Conservation (phyloP, 257 asterid species). For the Salvia miltiorrhiza region DNA sequence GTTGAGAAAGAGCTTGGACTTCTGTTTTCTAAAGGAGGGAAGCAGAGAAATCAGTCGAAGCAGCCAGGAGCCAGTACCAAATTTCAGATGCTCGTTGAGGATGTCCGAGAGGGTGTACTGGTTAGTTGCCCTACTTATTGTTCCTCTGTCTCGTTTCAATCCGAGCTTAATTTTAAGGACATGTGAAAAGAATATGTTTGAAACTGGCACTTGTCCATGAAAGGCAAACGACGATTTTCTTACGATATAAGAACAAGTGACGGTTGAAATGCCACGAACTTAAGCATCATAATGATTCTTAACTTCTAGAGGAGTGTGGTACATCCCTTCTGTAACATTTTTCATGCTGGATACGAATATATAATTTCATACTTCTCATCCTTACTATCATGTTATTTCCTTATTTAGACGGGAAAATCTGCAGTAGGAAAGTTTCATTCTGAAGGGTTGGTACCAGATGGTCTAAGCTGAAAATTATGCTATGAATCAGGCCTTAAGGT, state of each 20-base stretch:
- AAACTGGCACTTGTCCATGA: not conserved
- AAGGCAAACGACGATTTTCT: not conserved
- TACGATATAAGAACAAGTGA: not conserved
- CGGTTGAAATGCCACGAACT: not conserved
- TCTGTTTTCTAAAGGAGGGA: conserved; percentile 70
- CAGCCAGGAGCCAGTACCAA: conserved; percentile 48
- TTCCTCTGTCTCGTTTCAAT: not conserved
- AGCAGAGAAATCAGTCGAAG: conserved; percentile 55
- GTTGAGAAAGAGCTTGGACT: conserved; percentile 86
- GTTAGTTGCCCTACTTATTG: conserved; percentile 43
- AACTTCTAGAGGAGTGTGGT: not conserved
- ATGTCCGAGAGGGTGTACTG: conserved; percentile 82
- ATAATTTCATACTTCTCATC: not conserved
- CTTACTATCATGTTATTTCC: not conserved
- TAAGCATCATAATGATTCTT: not conserved
- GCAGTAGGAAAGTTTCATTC: not conserved
- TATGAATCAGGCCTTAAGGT: not conserved
- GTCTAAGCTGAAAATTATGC: not conserved
- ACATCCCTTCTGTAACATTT: not conserved
- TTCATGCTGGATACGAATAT: not conserved
- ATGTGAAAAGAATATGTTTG: not conserved
- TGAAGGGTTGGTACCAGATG: not conserved
- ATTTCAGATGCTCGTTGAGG: conserved; percentile 95
- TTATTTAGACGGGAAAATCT: not conserved
- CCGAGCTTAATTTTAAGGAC: not conserved